Evolutionary conservation across 2,329 filamentous ascomycete genomes (phyloP).

Genomic region (Graphium sp.): DNA sequence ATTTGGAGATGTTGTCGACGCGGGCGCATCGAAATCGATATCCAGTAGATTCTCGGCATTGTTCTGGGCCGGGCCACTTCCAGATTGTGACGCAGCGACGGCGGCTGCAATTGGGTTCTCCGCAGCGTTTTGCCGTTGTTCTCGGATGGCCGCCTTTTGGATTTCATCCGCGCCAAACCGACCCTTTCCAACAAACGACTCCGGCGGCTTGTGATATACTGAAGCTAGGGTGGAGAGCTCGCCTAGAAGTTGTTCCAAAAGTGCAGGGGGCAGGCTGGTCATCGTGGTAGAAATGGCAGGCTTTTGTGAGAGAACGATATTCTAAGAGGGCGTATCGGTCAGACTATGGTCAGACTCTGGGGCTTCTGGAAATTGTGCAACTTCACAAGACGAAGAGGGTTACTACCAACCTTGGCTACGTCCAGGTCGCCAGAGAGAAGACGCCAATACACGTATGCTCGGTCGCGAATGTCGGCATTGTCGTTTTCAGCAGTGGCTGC

Average conservation of each 20-base stretch:
- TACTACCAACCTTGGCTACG: constrained; percentile 53
- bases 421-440: constrained; percentile 82
- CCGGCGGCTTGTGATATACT: constrained; percentile 95
- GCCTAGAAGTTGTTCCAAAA: constrained; percentile 77
- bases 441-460: constrained; percentile 97
- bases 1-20: constrained; percentile 63
- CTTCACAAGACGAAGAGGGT: not conserved
- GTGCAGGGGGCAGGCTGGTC: constrained; percentile 63
- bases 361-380: too few species aligned
- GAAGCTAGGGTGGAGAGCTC: constrained; percentile 92
- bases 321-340: constrained; percentile 29
- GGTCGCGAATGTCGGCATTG: constrained; percentile 91
- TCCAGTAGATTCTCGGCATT: constrained; percentile 93
- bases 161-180: constrained; percentile 88
- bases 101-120: constrained; percentile 89
- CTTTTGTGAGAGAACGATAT: constrained; percentile 83
- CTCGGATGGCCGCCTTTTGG: constrained; percentile 88
- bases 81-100: constrained; percentile 47
- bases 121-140: constrained; percentile 78
- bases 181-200: constrained; percentile 94
- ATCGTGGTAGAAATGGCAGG: constrained; percentile 91
- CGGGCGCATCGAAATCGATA: constrained; percentile 89
- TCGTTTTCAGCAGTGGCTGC: constrained; percentile 87
- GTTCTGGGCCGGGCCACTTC: constrained; percentile 42
- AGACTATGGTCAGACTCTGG: too few species aligned